These are phyloP conservation scores for Heliocybe sulcata DNA, from an alignment of 1,284 basidiomycete species.

Conservation along the genomic window DNA sequence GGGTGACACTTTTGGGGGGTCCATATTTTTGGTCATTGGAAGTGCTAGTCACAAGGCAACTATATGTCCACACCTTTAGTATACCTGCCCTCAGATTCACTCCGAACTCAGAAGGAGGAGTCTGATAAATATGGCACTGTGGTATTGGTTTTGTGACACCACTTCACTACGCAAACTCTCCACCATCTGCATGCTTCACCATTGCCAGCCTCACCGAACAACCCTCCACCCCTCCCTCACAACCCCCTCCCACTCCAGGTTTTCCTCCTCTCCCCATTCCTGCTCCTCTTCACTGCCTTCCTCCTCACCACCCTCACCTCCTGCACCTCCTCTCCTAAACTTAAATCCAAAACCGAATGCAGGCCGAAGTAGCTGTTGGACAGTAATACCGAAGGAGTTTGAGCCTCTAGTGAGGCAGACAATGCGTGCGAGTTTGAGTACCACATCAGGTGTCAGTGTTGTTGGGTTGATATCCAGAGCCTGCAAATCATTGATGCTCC, in stretches of 20 bases:
- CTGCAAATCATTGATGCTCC: slow-evolving; percentile 18
- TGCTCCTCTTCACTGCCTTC: background rate
- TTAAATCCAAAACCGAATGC: too few species aligned
- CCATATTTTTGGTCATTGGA: too few species aligned
- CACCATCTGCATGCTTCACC: background rate
- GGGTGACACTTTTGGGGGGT: too few species aligned
- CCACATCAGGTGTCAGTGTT: slow-evolving; percentile 45
- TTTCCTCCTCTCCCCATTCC: background rate
- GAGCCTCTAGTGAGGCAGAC: slow-evolving; percentile 11
- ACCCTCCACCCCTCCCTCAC: background rate
- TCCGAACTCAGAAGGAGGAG: too few species aligned
- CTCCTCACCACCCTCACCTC: too few species aligned
- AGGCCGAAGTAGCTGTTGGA: background rate
- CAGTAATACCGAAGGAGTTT: background rate
- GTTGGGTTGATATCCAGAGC: slow-evolving; percentile 43
- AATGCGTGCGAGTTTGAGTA: slow-evolving; percentile 36
- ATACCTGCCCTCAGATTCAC: too few species aligned
- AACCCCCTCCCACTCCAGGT: background rate
- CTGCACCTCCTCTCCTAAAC: too few species aligned
- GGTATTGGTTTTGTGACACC: too few species aligned
- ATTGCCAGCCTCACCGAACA: background rate
- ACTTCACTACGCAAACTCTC: too few species aligned
- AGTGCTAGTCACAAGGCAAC: too few species aligned
- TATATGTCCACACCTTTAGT: too few species aligned
- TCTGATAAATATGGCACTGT: too few species aligned